Evolutionary conservation across 1,139 yeast genomes (phyloP).

Genomic region (Magnusiomyces magnusii): DNA sequence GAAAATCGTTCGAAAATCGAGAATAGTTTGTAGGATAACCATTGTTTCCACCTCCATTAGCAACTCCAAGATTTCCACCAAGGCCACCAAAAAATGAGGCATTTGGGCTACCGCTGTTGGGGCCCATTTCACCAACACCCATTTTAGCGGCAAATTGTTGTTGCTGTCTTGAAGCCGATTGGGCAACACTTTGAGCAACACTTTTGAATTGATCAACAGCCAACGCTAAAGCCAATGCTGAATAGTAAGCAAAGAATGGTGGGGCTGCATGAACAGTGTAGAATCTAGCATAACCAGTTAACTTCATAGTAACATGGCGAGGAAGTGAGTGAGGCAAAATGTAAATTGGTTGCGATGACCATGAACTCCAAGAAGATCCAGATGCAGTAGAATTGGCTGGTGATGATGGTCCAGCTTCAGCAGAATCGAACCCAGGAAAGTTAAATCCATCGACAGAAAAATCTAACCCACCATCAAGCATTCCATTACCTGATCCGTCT

Average conservation of each 20-base stretch:
- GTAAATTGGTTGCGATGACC: not conserved
- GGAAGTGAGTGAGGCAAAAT: not conserved
- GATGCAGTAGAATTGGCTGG: not conserved
- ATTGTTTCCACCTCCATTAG: not conserved
- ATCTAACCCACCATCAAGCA: not conserved
- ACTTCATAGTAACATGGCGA: not conserved
- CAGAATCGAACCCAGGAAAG: not conserved
- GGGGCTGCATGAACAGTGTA: constrained; percentile 4
- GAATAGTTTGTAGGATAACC: not conserved
- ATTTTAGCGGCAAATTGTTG: not conserved
- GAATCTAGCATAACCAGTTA: constrained; percentile 1
- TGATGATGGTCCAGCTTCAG: constrained; percentile 2
- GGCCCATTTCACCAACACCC: not conserved
- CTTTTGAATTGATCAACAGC: constrained; percentile 4
- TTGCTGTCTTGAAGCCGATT: not conserved
- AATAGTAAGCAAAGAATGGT: constrained; percentile 6
- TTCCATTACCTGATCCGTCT: not conserved
- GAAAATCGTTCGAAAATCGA: not conserved
- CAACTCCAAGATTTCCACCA: not conserved
- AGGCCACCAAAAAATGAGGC: not conserved
- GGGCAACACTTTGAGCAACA: not conserved
- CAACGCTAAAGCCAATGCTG: constrained; percentile 1
- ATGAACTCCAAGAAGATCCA: not conserved
- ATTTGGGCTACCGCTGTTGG: not conserved
- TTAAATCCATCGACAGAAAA: not conserved